These are phyloP conservation scores for Russula compacta DNA, from an alignment of 768 basidiomycete species.

Conservation along the genomic window DNA sequence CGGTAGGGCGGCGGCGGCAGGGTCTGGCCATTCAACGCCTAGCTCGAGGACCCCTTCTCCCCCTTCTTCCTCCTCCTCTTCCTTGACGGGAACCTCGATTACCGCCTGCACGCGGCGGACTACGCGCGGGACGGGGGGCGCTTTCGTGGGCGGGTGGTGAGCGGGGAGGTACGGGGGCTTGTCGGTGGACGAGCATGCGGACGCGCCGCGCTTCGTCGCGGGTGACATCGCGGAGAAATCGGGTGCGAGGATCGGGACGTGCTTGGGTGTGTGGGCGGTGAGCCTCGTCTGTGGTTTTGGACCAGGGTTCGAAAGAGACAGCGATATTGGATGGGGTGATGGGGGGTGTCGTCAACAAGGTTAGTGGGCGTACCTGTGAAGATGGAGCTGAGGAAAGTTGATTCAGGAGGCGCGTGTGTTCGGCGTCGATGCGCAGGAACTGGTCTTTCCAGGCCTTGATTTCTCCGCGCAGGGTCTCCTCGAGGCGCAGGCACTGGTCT, in stretches of 20 bases:
- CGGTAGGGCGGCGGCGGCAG: neutral
- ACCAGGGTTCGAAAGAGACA: neutral
- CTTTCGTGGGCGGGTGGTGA: conserved; percentile 5
- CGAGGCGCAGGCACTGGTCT: conserved; percentile 45
- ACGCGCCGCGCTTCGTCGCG: conserved; percentile 18
- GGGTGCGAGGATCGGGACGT: conserved; percentile 9
- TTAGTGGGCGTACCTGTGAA: neutral
- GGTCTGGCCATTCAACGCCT: conserved; percentile 13
- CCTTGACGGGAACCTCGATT: conserved; percentile 52
- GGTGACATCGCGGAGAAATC: conserved; percentile 20
- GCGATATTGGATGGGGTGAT: neutral
- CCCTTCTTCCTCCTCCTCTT: conserved; percentile 49
- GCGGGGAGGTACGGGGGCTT: neutral
- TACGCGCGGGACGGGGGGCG: conserved; percentile 27
- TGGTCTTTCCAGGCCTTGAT: conserved; percentile 74
- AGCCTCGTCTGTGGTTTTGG: conserved; percentile 14
- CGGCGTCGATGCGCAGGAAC: conserved; percentile 64
- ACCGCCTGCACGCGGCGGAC: conserved; percentile 58
- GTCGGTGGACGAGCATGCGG: conserved; percentile 13
- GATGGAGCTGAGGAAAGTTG: conserved; percentile 31
- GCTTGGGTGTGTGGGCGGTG: conserved; percentile 21
- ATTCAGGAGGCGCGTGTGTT: conserved; percentile 48
- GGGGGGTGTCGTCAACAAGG: neutral
- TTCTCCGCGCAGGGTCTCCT: conserved; percentile 38
- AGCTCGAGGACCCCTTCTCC: conserved; percentile 19